Evolutionary conservation across 352 stramenopile genomes (phyloP).

Genomic region (Globisporangium spinosum): DNA sequence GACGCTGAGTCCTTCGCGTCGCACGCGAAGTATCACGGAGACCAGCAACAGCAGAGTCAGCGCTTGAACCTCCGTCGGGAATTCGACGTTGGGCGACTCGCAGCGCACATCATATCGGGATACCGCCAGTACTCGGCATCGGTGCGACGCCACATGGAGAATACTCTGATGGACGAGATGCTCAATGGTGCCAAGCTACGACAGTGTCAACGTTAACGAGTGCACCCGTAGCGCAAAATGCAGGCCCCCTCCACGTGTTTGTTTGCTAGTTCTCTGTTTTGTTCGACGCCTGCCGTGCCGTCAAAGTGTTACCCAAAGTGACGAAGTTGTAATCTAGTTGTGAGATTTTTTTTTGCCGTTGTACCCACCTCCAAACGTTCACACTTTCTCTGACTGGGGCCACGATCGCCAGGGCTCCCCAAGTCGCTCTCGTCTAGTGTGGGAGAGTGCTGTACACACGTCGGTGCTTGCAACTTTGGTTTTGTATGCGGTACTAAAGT

Average conservation of each 20-base stretch:
- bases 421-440: not conserved
- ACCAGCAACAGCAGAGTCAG: not conserved
- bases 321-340: not conserved
- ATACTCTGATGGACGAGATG: constrained; percentile 21
- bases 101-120: constrained; percentile 24
- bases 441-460: not conserved
- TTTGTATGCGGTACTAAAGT: not conserved
- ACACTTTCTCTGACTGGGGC: not conserved
- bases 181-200: not conserved
- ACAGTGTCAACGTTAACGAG: not conserved
- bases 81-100: constrained; percentile 1
- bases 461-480: not conserved
- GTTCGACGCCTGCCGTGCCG: not conserved
- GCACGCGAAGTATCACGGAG: not conserved
- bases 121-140: constrained; percentile 29
- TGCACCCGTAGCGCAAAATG: not conserved
- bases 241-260: not conserved
- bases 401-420: not conserved
- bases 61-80: not conserved
- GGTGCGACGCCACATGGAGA: constrained; percentile 35
- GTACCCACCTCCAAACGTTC: not conserved
- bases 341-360: not conserved
- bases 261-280: not conserved
- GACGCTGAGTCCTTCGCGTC: constrained; percentile 6
- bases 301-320: not conserved